These are phyloP conservation scores for Buddleja alternifolia DNA, from an alignment of 257 asterid genomes.

Conservation along the genomic window DNA sequence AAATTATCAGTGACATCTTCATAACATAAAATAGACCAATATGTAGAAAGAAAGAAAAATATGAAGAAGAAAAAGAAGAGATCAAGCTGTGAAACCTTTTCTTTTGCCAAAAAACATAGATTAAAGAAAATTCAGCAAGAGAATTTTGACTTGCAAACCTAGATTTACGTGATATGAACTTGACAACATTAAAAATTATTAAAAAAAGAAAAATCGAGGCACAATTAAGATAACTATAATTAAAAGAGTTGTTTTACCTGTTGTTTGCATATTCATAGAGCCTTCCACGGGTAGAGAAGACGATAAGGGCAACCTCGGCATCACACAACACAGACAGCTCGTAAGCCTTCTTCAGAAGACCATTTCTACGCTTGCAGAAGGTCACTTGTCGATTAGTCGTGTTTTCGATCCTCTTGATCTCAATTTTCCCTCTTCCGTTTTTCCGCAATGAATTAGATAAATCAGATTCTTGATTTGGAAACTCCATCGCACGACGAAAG, in stretches of 20 bases:
- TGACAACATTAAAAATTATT: not conserved
- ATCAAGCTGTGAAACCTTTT: not conserved
- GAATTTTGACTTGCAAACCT: too few relatives aligned
- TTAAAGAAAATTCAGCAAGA: too few relatives aligned
- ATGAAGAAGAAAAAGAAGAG: not conserved
- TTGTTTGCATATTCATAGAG: conserved; percentile 86
- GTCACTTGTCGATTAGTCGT: conserved; percentile 88
- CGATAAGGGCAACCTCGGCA: conserved; percentile 92
- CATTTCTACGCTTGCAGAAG: conserved; percentile 87
- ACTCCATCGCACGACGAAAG: conserved; percentile 58
- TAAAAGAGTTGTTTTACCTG: conserved; percentile 46
- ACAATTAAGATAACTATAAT: too few relatives aligned
- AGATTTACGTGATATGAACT: too few relatives aligned
- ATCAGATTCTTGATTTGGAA: conserved; percentile 63
- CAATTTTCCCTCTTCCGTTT: conserved; percentile 77
- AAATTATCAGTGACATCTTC: not conserved
- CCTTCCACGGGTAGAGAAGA: conserved; percentile 83
- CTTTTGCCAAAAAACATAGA: not conserved
- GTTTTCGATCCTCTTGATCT: conserved; percentile 89
- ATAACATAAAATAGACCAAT: not conserved
- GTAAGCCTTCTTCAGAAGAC: conserved; percentile 84
- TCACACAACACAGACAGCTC: conserved; percentile 86
- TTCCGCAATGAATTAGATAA: conserved; percentile 53
- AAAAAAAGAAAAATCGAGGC: not conserved
- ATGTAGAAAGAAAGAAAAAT: too few relatives aligned